Evolutionary conservation across 176 grass and related monocot genomes (phyloP), one percentile per base, ranked within the genome.

Genomic region (Triticum timopheevii): DNA sequence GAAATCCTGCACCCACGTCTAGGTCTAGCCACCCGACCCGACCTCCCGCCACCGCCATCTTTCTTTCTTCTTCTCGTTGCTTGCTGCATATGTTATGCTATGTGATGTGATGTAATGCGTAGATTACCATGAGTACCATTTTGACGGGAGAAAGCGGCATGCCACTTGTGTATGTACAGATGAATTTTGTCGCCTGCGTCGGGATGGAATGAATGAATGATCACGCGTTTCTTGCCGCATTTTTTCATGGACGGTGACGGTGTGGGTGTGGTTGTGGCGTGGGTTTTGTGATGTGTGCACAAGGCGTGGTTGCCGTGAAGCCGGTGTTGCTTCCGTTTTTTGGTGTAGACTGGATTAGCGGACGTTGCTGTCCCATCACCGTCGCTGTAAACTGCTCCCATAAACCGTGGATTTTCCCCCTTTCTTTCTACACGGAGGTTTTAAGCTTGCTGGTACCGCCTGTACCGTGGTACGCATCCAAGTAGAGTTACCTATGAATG

Each of bases 1-100:
- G 12, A 85, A 94, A 10, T 69, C 78, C 0, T 99, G 97, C 91
- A 80, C 78, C 63, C 82, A 83, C 76, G 36, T 44, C 63, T 30
- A 52, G 50, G 36, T 44, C 63, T 30, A 52, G 50, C 49, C 49
- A 19, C 16, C 16, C 25, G 28, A 7, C 20, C 38, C 7, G 20
- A 72, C 7, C 19, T 30, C 3, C 0, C 61, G 52, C 11, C 71
- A 13, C 12, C 5, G 63, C 17, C 63, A 15, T 49, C 61, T 13
- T 68, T 8, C 17, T 23, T 76, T 10, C 17, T 20, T 10, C 17
- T 27, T 35, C 63, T 65, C 2, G 23, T 66, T 31, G 17, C 25
- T 12, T 67, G 67, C 9, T 40, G 34, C 49, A 54, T 65, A 24
- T 54, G 15, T 54, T 54, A 54, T 54, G 28, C 28, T 30, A 36